Evolutionary conservation across 108 stramenopile genomes (phyloP).

Genomic region (Nitzschia inconspicua): DNA sequence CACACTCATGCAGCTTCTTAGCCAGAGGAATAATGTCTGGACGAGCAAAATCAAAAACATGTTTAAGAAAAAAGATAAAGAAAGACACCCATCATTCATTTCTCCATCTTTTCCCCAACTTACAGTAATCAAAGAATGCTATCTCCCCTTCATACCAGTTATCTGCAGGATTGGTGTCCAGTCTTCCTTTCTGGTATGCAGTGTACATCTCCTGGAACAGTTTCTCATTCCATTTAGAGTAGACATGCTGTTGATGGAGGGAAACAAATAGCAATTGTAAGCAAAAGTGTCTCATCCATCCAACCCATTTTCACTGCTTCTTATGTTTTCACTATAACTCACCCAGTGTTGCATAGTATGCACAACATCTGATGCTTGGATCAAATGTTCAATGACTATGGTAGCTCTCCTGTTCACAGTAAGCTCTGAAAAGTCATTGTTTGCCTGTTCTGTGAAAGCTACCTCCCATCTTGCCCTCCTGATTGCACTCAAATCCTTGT

Average conservation of each 20-base stretch:
- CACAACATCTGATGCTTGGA: conserved; percentile 21
- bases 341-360: conserved; percentile 24
- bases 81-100: no score
- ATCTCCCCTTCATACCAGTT: conserved; percentile 53
- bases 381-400: conserved; percentile 21
- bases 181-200: conserved; percentile 22
- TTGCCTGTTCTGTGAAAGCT: no score
- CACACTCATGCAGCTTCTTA: conserved; percentile 37
- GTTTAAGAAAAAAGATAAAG: no score
- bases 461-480: no score
- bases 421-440: no score
- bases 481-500: no score
- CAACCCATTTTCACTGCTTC: no score
- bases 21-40: conserved; percentile 53
- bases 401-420: no score
- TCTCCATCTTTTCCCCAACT: no score
- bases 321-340: no score
- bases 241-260: conserved; percentile 11
- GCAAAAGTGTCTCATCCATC: conserved; percentile 5
- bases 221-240: conserved; percentile 20
- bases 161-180: conserved; percentile 22
- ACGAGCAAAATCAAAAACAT: no score
- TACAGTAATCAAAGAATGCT: conserved; percentile 41
- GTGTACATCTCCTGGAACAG: conserved; percentile 42
- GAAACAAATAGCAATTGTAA: conserved; percentile 6